Evolutionary conservation across 805 yeast genomes (phyloP).

Genomic region (Tetrapisispora iriomotensis): DNA sequence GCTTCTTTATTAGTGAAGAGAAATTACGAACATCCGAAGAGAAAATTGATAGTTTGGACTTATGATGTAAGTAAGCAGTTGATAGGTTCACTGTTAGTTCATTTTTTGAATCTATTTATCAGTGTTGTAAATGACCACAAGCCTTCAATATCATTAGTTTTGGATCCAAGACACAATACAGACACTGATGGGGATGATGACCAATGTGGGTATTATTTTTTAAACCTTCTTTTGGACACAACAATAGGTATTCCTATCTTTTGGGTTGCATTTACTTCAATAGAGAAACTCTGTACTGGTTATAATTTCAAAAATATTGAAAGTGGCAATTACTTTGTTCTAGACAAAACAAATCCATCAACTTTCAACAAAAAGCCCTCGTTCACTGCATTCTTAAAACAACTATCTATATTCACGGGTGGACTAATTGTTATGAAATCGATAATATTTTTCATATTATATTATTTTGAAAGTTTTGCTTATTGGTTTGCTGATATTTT

Average conservation of each 20-base stretch:
- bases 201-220: constrained; percentile 93
- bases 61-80: constrained; percentile 87
- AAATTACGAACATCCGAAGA: constrained; percentile 66
- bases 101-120: constrained; percentile 61
- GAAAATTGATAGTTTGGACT: constrained; percentile 84
- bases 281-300: constrained; percentile 35
- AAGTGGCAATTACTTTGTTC: constrained; percentile 34
- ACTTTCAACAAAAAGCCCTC: constrained; percentile 36
- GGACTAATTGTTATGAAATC: constrained; percentile 59
- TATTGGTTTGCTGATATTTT: constrained; percentile 67
- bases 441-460: constrained; percentile 45
- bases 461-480: constrained; percentile 57
- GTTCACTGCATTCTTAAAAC: constrained; percentile 58
- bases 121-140: constrained; percentile 44
- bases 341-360: neutral
- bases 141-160: neutral
- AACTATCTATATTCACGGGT: constrained; percentile 54
- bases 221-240: constrained; percentile 81
- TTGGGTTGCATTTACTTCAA: constrained; percentile 44
- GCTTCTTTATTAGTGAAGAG: constrained; percentile 68
- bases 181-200: constrained; percentile 38
- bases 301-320: constrained; percentile 34
- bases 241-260: constrained; percentile 85
- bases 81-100: constrained; percentile 78
- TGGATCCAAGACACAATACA: neutral